These are phyloP conservation scores for Spencermartinsiella ligniputridi DNA, from an alignment of 1,139 yeast species.

Conservation along the genomic window DNA sequence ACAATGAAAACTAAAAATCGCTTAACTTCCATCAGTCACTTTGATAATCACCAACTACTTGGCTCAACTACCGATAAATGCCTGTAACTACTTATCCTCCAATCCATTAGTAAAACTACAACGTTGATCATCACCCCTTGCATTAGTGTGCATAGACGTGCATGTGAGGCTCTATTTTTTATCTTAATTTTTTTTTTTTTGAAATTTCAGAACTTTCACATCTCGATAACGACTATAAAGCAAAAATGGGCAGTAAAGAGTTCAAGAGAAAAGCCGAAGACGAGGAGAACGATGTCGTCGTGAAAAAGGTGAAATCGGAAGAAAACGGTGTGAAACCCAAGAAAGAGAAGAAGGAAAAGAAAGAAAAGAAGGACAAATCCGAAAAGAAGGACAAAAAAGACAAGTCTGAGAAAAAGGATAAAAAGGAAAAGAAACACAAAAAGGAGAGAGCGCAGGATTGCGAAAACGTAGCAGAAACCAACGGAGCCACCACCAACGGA, in stretches of 20 bases:
- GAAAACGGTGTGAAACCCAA: slow-evolving; percentile 23
- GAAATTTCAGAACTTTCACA: background rate
- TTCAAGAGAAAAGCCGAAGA: slow-evolving; percentile 7
- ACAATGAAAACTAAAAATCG: no score
- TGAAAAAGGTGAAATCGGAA: slow-evolving; percentile 21
- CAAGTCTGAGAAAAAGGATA: slow-evolving; percentile 46
- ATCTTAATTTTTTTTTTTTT: slow-evolving; percentile 7
- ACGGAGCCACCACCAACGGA: slow-evolving; percentile 40
- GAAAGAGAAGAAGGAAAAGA: slow-evolving; percentile 24
- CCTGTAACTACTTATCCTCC: no score
- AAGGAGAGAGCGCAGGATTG: slow-evolving; percentile 39
- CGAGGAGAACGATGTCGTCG: slow-evolving; percentile 4
- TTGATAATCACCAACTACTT: no score
- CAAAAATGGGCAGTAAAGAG: background rate
- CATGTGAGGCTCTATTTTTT: no score
- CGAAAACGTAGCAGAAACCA: slow-evolving; percentile 44
- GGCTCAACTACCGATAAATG: no score
- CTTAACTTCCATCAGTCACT: no score
- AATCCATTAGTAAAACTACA: no score
- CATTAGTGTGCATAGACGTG: no score
- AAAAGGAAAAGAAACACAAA: slow-evolving; percentile 37
- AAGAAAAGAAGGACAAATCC: slow-evolving; percentile 41
- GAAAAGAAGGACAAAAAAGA: slow-evolving; percentile 38
- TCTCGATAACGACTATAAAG: no score
- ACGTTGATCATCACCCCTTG: no score